Base-by-base conservation (phyloP, 2,329 filamentous ascomycete genomes). In the Aspergillus calidoustus region DNA sequence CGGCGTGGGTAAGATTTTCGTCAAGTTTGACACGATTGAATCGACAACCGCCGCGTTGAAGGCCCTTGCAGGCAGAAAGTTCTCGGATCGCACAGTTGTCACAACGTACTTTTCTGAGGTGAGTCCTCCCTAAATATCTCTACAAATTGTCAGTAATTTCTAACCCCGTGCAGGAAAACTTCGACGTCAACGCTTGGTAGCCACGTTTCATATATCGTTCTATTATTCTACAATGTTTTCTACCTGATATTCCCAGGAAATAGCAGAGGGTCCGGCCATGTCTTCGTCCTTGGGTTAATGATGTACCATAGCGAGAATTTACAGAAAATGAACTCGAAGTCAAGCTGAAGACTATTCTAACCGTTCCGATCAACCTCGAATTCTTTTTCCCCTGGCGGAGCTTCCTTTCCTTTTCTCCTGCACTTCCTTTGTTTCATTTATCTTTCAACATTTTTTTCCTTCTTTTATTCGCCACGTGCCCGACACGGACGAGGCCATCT, bases 81-180 rank as follows among this genome's bases (percentile, higher is more conserved):
- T 99, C 76, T 91, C 93, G 0, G 92, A 98, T 79, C 87, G 96
- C 70, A 99, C 95, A 3, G 96, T 99, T 30, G 93, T 99, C 13
- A 93, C 92, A 3, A 98, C 95, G 4, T 97, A 95, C 80, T 99
- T 97, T 77, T 91, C 93, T 23, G 96, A 98, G 86, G 91, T 92
- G 81, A 77, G 82, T 46, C 9, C 11, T 41, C 3, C 34, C 2
- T 15, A 41, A 15, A 15, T 15, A 41, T 41, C 34, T 8, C 15
- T 15, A 5, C 11, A 15, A 41, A 3, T 41, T 15, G 34, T 5
- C 34, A 41, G 1, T 41, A 41, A 70, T 19, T 2, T 19, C 60
- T 67, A 61, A 63, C 60, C 34, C 34, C 15, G 48, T 31, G 38
- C 65, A 93, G 88, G 94, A 98, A 79, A 97, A 96, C 75, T 98